Percentiles rank a stretch among this genome's conserved stretches.
phyloP scores from a whole-genome alignment of 352 stramenopile genomes.

The Globisporangium yorkense region DNA sequence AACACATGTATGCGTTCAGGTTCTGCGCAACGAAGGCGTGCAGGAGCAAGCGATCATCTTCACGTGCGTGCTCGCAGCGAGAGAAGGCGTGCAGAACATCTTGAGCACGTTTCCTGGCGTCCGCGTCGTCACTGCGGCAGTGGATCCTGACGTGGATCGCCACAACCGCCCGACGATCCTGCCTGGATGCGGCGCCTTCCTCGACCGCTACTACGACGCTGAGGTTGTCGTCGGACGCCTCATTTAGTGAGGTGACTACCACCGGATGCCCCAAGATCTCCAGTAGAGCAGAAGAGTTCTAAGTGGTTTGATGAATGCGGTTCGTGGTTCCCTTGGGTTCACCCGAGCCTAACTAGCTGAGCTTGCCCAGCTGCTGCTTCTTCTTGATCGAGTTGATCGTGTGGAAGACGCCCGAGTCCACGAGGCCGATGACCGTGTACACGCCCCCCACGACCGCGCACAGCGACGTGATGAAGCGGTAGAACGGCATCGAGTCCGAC shows the following conservation, averaged over 20 bases:
- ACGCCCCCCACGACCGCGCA: constrained; percentile 81
- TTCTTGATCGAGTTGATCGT: constrained; percentile 81
- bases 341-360: constrained; percentile 13
- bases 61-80: constrained; percentile 8
- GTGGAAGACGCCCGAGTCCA: constrained; percentile 78
- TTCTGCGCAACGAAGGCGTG: constrained; percentile 7
- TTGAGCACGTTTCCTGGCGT: not conserved
- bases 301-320: too few relatives aligned
- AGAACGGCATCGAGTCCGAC: constrained; percentile 68
- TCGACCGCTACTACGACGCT: constrained; percentile 4
- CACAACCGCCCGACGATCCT: not conserved
- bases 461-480: constrained; percentile 79
- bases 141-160: not conserved
- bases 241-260: not conserved
- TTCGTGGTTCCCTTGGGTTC: too few relatives aligned
- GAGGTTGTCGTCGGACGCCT: not conserved
- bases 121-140: not conserved
- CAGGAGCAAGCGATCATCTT: constrained; percentile 10
- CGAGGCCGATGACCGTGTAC: constrained; percentile 80
- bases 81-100: constrained; percentile 5
- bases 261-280: too few relatives aligned
- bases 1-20: not conserved
- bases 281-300: too few relatives aligned
- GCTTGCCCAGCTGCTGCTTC: constrained; percentile 79
- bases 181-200: not conserved